Evolutionary conservation across 345 rosid genomes (phyloP), one percentile per base, ranked within the genome.

Genomic region (Erysimum cheiranthoides): DNA sequence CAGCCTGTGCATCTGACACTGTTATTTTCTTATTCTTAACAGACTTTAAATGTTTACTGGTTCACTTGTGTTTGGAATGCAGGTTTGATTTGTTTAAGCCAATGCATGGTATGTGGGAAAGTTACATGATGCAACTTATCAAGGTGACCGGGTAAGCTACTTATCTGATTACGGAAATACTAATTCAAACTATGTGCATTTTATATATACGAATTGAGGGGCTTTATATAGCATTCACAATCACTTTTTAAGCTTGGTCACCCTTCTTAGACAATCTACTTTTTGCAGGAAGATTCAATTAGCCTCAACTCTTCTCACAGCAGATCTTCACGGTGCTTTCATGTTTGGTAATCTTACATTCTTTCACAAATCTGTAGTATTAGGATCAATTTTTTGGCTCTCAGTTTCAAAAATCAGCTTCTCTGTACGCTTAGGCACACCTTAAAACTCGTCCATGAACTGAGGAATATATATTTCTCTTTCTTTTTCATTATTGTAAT

Each of bases 61-160:
- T 14, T 39, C 32, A 14, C 78, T 63, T 74, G 59, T 16, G 43
- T 81, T 83, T 63, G 42, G 68, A 17, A 52, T 78, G 31, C 81
- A 87, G 90, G 74, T 90, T 83, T 82, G 89, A 86, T 67, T 66
- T 70, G 66, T 84, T 68, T 74, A 85, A 71, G 83, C 88, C 89
- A 63, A 82, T 89, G 93, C 96, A 90, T 85, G 85, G 84, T 68
- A 84, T 86, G 83, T 90, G 96, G 93, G 86, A 87, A 75, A 75
- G 69, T 70, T 87, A 86, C 82, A 78, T 86, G 77, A 52, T 18
- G 63, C 79, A 84, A 68, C 89, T 88, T 74, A 80, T 85, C 31
- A 90, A 84, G 78, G 74, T 57, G 68, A 76, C 82, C 2, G 89
- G 90, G 93, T 90, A 75, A 65, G 14, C 47, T 42, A 6, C 56